A percentile compares a stretch with the other conserved stretches of the same genome.
Evolutionary conservation across 108 stramenopile species (phyloP).

Genomic region (Discostella stelligeroides): DNA sequence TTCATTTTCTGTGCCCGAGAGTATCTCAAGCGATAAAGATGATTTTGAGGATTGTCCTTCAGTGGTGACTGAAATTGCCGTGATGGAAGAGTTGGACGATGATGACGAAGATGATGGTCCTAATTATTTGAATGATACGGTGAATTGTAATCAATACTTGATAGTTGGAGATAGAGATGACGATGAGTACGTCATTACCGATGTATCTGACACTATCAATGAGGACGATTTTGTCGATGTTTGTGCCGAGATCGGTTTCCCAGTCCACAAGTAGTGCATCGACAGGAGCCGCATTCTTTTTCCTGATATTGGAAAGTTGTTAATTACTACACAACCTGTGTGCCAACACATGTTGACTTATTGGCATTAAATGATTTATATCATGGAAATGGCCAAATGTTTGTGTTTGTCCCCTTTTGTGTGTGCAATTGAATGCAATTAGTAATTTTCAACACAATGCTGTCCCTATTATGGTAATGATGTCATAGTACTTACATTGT

Average conservation of each 20-base stretch:
- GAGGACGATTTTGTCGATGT: constrained; percentile 32
- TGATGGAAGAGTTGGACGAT: constrained; percentile 14
- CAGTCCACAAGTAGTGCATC: not conserved
- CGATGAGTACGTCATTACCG: constrained; percentile 24
- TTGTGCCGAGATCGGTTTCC: constrained; percentile 15
- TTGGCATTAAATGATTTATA: no score
- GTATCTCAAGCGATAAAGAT: constrained; percentile 11
- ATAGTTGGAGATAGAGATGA: not conserved
- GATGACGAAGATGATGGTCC: not conserved
- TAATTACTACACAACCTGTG: no score
- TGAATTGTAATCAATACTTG: not conserved
- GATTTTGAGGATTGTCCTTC: constrained; percentile 26
- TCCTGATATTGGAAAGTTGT: no score
- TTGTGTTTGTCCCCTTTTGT: no score
- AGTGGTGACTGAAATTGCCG: constrained; percentile 15
- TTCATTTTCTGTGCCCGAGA: constrained; percentile 7
- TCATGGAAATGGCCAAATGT: no score
- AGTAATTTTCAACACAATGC: no score
- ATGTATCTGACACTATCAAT: constrained; percentile 2
- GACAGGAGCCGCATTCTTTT: not conserved
- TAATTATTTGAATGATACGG: constrained; percentile 1
- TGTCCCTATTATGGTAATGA: no score
- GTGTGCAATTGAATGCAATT: no score
- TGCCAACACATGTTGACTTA: no score
- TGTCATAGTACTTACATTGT: no score